Conservation (phyloP, 176 grass and related monocot species). For the Eleusine coracana region DNA sequence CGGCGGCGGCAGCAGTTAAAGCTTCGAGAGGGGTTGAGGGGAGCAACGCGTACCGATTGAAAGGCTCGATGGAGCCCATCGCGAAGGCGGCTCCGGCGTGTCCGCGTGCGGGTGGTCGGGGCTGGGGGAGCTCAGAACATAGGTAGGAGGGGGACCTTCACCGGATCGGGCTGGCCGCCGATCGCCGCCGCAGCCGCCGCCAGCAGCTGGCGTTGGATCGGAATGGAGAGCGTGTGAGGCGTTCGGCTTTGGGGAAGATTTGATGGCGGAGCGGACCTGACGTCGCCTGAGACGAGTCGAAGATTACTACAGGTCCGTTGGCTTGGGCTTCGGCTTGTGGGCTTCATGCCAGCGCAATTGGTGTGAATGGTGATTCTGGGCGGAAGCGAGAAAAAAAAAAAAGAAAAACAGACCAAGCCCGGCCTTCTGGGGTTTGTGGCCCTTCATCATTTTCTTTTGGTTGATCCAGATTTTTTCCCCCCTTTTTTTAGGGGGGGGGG, state of each 20-base stretch:
- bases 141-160: neutral
- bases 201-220: neutral
- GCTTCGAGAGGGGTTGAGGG: too few species aligned
- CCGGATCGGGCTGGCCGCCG: neutral
- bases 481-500: too few species aligned
- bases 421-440: too few species aligned
- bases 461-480: too few species aligned
- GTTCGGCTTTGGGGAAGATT: neutral
- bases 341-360: neutral
- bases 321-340: neutral
- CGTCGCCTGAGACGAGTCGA: neutral
- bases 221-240: neutral
- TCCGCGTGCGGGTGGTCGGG: neutral
- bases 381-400: too few species aligned
- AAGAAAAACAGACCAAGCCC: too few species aligned
- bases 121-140: neutral
- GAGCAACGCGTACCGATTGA: slow-evolving; percentile 62
- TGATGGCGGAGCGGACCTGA: neutral
- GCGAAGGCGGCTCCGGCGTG: neutral
- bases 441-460: too few species aligned
- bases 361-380: too few species aligned
- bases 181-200: neutral
- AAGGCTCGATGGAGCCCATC: slow-evolving; percentile 78
- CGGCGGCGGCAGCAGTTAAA: neutral
- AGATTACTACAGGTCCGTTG: neutral